Percentiles rank a stretch among this genome's conserved stretches.
phyloP scores from a whole-genome alignment of 768 basidiomycete species.

The Hortiboletus flavorubellus region DNA sequence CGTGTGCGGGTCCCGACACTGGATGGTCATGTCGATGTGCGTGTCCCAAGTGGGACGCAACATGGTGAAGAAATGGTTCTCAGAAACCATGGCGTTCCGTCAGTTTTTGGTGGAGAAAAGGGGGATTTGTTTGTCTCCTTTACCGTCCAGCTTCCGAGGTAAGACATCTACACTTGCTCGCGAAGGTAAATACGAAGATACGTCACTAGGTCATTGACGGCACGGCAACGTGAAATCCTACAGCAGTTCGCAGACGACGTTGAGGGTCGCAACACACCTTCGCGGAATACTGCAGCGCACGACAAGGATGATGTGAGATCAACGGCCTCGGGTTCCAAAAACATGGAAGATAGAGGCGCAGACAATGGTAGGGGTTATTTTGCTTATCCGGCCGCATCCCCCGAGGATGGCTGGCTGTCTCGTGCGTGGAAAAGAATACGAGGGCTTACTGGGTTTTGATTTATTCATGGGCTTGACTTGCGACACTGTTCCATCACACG shows the following conservation, averaged over 20 bases:
- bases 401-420: constrained; percentile 63
- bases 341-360: constrained; percentile 22
- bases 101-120: constrained; percentile 54
- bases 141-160: constrained; percentile 87
- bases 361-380: constrained; percentile 76
- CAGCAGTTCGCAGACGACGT: constrained; percentile 90
- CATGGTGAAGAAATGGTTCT: constrained; percentile 97
- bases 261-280: constrained; percentile 55
- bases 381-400: constrained; percentile 51
- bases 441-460: constrained; percentile 68
- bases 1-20: constrained; percentile 89
- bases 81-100: constrained; percentile 77
- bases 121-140: constrained; percentile 92
- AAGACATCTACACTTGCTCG: constrained; percentile 28
- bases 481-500: constrained; percentile 21
- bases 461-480: constrained; percentile 48
- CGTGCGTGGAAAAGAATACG: constrained; percentile 65
- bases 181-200: constrained; percentile 4
- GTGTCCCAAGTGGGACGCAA: constrained; percentile 89
- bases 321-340: constrained; percentile 17
- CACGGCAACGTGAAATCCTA: constrained; percentile 81
- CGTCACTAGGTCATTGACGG: constrained; percentile 65
- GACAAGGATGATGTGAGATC: constrained; percentile 20
- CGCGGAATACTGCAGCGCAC: constrained; percentile 10
- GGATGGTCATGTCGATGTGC: constrained; percentile 93